Base-by-base conservation (phyloP, 2,329 filamentous ascomycete genomes). In the Epichloe aotearoae region DNA sequence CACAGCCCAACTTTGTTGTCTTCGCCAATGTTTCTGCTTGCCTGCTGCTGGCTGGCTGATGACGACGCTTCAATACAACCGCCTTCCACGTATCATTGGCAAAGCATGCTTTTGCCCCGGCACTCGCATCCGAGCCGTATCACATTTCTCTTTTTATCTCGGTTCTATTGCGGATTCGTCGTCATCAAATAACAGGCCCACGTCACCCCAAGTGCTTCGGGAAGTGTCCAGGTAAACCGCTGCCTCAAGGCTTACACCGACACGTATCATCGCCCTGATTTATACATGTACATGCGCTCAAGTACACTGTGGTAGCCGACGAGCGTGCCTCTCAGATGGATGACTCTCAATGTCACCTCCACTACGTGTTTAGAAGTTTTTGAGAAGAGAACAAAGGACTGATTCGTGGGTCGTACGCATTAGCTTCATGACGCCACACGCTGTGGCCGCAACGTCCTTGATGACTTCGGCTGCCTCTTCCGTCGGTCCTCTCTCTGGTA, bases 381-480 rank as follows among this genome's bases (percentile, higher is more conserved):
- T 30, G 34, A 42, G 33, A 23, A 30, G 40, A 39, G 36, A 17
- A 6, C 40, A 37, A 20, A 40, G 14, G 37, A 20, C 50, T 19
- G 15, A 40, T 51, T 48, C 33, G 20, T 37, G 36, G 47, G 40
- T n/a, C 12, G 26, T 48, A 20, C 23, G 40, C 20, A 17, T 36
- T 47, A 33, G 39, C 45, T 26, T 42, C n/a, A 14, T 23, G n/a
- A 33, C 19, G 30, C 44, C 47, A 39, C n/a, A 33, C n/a, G 8
- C 30, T 30, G 42, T 45, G 46, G 33, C 17, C 33, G 23, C 41
- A 15, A 41, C 19, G 11, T 36, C 40, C 42, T 33, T 23, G 12
- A 55, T 55, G 53, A 42, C 38, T 42, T 38, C 41, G 47, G 46
- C 42, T 52, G 50, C 41, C 10, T 40, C 40, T 49, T 19, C 36